These are phyloP conservation scores for Sisymbrium altissimum DNA, from an alignment of 345 rosid species.

Conservation along the genomic window DNA sequence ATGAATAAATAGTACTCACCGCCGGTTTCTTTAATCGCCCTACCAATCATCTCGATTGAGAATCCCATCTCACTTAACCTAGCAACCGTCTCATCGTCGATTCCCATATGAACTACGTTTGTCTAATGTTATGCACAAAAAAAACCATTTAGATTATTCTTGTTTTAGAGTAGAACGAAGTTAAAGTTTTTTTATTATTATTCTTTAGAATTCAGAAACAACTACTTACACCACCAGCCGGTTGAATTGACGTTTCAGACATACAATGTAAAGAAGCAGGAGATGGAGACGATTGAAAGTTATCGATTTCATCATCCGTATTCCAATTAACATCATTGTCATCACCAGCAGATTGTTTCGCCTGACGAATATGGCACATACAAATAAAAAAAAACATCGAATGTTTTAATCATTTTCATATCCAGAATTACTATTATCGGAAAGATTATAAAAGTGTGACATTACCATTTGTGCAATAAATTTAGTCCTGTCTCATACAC, in stretches of 20 bases:
- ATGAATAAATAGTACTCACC: background rate
- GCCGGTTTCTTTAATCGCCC: background rate
- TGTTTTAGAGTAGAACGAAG: background rate
- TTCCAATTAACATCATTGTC: background rate
- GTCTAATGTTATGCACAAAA: background rate
- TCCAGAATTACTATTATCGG: background rate
- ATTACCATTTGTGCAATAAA: constrained; percentile 13
- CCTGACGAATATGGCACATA: background rate
- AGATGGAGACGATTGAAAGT: background rate
- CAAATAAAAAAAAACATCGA: background rate
- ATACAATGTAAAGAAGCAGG: background rate
- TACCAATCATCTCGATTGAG: background rate
- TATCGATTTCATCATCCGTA: background rate
- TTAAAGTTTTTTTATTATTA: background rate
- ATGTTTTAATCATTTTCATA: background rate
- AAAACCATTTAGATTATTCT: background rate
- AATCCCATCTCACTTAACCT: constrained; percentile 8
- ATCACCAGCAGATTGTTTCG: background rate
- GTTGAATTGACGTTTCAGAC: background rate
- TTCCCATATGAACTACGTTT: background rate
- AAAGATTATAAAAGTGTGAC: background rate
- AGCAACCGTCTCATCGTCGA: constrained; percentile 1
- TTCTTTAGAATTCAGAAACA: background rate
- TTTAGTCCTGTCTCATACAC: background rate
- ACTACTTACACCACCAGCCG: background rate